These are phyloP conservation scores for Aureobasidium sp. DNA, from an alignment of 2,329 filamentous ascomycete species.

Conservation along the genomic window DNA sequence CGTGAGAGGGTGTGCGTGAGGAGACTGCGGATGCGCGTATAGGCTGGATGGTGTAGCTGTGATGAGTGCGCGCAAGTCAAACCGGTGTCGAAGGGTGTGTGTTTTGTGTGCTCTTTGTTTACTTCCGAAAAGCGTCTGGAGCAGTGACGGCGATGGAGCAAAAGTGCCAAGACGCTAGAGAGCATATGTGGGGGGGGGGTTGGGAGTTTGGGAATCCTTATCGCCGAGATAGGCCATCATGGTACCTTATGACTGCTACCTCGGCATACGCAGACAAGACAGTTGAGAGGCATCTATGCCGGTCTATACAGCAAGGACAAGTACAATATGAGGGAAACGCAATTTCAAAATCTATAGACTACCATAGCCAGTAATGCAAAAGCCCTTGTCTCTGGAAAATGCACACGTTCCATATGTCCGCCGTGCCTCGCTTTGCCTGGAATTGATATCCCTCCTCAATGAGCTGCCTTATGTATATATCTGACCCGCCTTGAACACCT, in stretches of 20 bases:
- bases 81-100: too few species aligned
- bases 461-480: neutral
- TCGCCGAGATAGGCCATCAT: conserved; percentile 8
- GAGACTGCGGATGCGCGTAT: neutral
- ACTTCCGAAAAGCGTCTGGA: neutral
- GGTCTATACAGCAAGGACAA: neutral
- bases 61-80: neutral
- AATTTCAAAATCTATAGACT: neutral
- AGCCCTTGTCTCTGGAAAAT: neutral
- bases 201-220: neutral
- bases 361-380: neutral
- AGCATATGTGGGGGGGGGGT: neutral
- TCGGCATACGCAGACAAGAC: neutral
- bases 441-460: neutral
- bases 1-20: neutral
- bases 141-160: neutral
- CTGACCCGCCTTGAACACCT: neutral
- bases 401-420: neutral
- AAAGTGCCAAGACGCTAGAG: neutral
- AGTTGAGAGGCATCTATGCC: neutral
- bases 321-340: neutral
- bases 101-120: neutral
- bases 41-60: neutral
- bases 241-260: neutral
- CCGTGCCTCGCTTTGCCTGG: neutral